Evolutionary conservation across 345 rosid species (phyloP).

Genomic region (Clausena lansium): DNA sequence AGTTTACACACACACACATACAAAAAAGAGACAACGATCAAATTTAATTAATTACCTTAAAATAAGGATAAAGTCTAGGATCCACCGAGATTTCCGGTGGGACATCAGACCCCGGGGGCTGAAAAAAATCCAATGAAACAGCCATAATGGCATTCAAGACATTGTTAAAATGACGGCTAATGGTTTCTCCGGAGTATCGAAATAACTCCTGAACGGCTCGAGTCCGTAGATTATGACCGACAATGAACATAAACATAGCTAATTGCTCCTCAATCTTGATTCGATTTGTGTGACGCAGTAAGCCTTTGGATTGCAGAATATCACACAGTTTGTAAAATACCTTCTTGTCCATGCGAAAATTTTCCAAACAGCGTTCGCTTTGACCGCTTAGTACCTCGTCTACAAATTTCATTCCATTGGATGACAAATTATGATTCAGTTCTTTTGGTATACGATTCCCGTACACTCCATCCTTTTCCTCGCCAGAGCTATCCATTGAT

Average conservation of each 20-base stretch:
- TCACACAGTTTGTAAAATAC: constrained; percentile 83
- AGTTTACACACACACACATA: background rate
- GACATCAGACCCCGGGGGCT: constrained; percentile 49
- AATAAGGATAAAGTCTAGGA: constrained; percentile 63
- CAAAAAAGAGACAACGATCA: background rate
- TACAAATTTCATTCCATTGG: constrained; percentile 63
- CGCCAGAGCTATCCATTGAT: constrained; percentile 58
- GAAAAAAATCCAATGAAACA: constrained; percentile 69
- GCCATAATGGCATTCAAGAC: constrained; percentile 76
- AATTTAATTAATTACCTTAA: constrained; percentile 48
- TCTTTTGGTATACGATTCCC: constrained; percentile 41
- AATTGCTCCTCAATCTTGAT: constrained; percentile 90
- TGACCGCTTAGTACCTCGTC: constrained; percentile 76
- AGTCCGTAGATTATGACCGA: constrained; percentile 85
- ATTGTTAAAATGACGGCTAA: constrained; percentile 93
- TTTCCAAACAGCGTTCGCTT: constrained; percentile 60
- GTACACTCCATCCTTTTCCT: constrained; percentile 46
- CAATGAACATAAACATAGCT: constrained; percentile 76
- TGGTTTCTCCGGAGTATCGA: constrained; percentile 84
- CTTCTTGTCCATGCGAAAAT: constrained; percentile 88
- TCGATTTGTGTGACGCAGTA: constrained; percentile 83
- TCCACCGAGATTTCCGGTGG: constrained; percentile 47
- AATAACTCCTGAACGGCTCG: constrained; percentile 84
- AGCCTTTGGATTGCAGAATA: constrained; percentile 65
- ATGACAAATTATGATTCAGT: constrained; percentile 31